Evolutionary conservation across 495 filamentous ascomycete species (phyloP).

Genomic region (Hypoxylon intermedium): DNA sequence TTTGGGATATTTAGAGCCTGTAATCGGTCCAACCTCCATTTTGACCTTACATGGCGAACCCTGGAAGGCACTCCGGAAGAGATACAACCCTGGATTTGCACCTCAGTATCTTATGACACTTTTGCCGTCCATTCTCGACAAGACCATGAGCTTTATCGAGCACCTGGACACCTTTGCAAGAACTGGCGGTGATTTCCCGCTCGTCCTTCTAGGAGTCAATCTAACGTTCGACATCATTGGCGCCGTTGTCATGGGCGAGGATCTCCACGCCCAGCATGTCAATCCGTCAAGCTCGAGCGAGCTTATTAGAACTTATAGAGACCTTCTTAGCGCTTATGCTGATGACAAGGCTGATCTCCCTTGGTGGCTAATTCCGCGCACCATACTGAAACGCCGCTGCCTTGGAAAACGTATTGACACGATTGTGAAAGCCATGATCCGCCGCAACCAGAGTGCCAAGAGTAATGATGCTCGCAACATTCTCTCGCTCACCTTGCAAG

Average conservation of each 20-base stretch:
- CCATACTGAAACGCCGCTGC: constrained; percentile 3
- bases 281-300: constrained; percentile 19
- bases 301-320: constrained; percentile 7
- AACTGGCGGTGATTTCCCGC: constrained; percentile 28
- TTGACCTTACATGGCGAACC: constrained; percentile 27
- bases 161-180: constrained; percentile 15
- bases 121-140: constrained; percentile 42
- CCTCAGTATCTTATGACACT: constrained; percentile 40
- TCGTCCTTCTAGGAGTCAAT: background rate
- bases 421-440: constrained; percentile 11
- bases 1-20: constrained; percentile 15
- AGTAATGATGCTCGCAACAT: constrained; percentile 33
- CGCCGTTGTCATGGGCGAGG: constrained; percentile 44
- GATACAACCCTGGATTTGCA: constrained; percentile 44
- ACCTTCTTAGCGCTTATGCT: constrained; percentile 9
- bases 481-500: constrained; percentile 44
- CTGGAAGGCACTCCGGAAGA: constrained; percentile 44
- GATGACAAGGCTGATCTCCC: constrained; percentile 20
- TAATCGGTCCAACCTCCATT: constrained; percentile 44
- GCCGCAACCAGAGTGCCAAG: constrained; percentile 3
- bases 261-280: constrained; percentile 44
- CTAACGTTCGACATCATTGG: constrained; percentile 41
- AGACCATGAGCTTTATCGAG: constrained; percentile 29
- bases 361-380: constrained; percentile 10
- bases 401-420: constrained; percentile 7